phyloP scores from a whole-genome alignment of 2,329 filamentous ascomycete genomes.

The Penicillium sp. region DNA sequence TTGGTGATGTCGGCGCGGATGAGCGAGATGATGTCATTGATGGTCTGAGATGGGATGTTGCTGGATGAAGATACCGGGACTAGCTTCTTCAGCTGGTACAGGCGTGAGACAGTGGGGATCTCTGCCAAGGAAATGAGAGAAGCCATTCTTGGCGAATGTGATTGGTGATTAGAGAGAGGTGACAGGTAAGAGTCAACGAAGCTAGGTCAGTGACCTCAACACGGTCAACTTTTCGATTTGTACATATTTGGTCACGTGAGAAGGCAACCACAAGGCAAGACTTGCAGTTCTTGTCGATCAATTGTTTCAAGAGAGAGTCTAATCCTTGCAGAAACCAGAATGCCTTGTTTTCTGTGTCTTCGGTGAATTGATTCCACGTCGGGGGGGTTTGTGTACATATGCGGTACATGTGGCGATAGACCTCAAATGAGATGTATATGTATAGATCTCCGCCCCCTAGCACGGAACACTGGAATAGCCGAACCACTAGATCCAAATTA shows the following conservation, averaged over 20 bases:
- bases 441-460: not conserved
- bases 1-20: slow-evolving; percentile 78
- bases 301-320: no score
- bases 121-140: slow-evolving; percentile 28
- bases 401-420: not conserved
- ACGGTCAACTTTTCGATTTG: not conserved
- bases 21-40: slow-evolving; percentile 60
- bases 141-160: slow-evolving; percentile 16
- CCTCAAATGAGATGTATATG: not conserved
- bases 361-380: no score
- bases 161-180: not conserved
- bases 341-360: not conserved
- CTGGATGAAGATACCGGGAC: slow-evolving; percentile 23
- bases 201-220: not conserved
- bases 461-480: not conserved
- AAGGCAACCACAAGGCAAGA: not conserved
- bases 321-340: no score
- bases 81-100: slow-evolving; percentile 63
- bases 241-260: not conserved
- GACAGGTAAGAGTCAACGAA: not conserved
- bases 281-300: not conserved
- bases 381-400: no score
- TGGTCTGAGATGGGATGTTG: slow-evolving; percentile 47
- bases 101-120: slow-evolving; percentile 49
- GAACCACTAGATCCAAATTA: not conserved